Conservation (phyloP, 768 basidiomycete species). For the Imleria badia region DNA sequence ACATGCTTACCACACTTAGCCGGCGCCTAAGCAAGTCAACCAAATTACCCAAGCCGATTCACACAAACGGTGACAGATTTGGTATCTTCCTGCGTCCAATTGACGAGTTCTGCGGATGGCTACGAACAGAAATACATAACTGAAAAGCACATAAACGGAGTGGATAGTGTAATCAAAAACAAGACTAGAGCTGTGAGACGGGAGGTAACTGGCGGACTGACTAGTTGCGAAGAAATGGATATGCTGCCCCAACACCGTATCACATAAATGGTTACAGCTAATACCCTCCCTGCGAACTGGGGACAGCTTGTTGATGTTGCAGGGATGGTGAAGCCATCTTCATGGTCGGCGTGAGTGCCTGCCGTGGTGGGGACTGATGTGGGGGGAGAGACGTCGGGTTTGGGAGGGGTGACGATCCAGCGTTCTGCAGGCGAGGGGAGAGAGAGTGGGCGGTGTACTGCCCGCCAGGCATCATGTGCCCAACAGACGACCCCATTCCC, state of each 20-base stretch:
- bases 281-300: conserved; percentile 53
- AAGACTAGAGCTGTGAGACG: conserved; percentile 23
- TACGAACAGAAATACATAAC: conserved; percentile 38
- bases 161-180: conserved; percentile 36
- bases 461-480: conserved; percentile 37
- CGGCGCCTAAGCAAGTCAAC: no score
- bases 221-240: conserved; percentile 7
- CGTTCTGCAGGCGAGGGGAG: conserved; percentile 51
- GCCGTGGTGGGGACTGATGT: conserved; percentile 50
- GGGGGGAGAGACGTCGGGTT: conserved; percentile 37
- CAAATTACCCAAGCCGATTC: not conserved
- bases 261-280: conserved; percentile 28
- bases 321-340: conserved; percentile 54
- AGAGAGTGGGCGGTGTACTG: conserved; percentile 44
- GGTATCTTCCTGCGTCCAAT: conserved; percentile 10
- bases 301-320: conserved; percentile 54
- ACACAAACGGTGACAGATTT: not conserved
- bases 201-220: conserved; percentile 14
- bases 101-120: conserved; percentile 17
- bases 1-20: no score
- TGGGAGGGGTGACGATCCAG: conserved; percentile 45
- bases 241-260: conserved; percentile 14
- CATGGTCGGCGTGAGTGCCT: conserved; percentile 51
- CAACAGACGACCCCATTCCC: conserved; percentile 17
- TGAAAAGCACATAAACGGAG: conserved; percentile 39